phyloP scores from a whole-genome alignment of 331 rosid genomes.

The Malus hybrid region DNA sequence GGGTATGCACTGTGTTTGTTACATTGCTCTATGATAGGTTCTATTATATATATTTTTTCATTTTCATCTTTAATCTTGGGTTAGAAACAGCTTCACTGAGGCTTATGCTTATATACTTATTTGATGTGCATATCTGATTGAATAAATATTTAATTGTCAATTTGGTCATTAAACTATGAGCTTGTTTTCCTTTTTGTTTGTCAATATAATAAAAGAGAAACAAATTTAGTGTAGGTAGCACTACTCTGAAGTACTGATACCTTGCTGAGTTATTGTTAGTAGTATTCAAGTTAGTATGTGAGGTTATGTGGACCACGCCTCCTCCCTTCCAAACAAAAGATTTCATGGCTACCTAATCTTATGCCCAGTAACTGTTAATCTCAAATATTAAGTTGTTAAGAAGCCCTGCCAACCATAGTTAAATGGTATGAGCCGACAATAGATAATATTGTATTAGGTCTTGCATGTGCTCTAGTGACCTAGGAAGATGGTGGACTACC shows the following conservation, averaged over 20 bases:
- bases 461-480: not conserved
- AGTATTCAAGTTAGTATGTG: not conserved
- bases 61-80: not conserved
- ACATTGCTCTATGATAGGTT: not conserved
- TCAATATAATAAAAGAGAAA: not conserved
- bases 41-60: not conserved
- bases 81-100: not conserved
- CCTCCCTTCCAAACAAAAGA: not conserved
- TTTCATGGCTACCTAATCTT: not conserved
- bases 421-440: not conserved
- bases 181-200: not conserved
- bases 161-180: not conserved
- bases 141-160: not conserved
- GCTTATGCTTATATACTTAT: not conserved
- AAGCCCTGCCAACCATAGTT: not conserved
- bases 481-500: not conserved
- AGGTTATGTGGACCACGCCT: not conserved
- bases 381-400: not conserved
- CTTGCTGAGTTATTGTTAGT: not conserved
- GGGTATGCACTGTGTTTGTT: conserved; percentile 47
- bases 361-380: not conserved
- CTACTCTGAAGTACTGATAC: not conserved
- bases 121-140: not conserved
- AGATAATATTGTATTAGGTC: not conserved
- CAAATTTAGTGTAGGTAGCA: not conserved